These are phyloP conservation scores for Misopates orontium DNA, from an alignment of 257 asterid genomes.

Conservation along the genomic window DNA sequence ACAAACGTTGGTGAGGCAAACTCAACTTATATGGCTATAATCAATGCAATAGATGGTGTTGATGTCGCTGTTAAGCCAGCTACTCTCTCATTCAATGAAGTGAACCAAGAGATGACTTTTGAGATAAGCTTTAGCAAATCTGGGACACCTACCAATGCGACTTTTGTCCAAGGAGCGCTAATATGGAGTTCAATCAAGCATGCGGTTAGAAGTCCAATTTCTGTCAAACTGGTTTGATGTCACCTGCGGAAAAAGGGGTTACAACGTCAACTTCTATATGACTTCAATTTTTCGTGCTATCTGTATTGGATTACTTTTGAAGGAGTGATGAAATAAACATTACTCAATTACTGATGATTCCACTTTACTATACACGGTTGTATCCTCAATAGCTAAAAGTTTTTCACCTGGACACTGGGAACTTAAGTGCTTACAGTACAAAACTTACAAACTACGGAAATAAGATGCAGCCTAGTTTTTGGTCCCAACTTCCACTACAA, in stretches of 20 bases:
- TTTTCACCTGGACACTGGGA: too few relatives aligned
- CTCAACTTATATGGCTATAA: slow-evolving; percentile 22
- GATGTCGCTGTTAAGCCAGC: slow-evolving; percentile 28
- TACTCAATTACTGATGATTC: too few relatives aligned
- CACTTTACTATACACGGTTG: too few relatives aligned
- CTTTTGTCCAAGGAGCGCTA: slow-evolving; percentile 34
- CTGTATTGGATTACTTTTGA: too few relatives aligned
- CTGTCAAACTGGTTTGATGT: slow-evolving; percentile 27
- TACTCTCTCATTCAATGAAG: slow-evolving; percentile 29
- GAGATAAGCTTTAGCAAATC: slow-evolving; percentile 26
- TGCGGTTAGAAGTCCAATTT: slow-evolving; percentile 41
- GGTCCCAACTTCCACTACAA: too few relatives aligned
- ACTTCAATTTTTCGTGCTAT: too few relatives aligned
- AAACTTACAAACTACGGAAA: too few relatives aligned
- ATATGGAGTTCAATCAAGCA: slow-evolving; percentile 35
- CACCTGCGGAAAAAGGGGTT: neutral
- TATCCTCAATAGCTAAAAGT: too few relatives aligned
- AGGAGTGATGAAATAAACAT: too few relatives aligned
- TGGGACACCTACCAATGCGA: neutral
- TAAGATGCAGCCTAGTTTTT: too few relatives aligned
- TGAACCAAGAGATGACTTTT: slow-evolving; percentile 39
- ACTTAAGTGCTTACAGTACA: too few relatives aligned
- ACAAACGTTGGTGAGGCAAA: slow-evolving; percentile 50
- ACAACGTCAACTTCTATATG: too few relatives aligned
- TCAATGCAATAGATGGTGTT: slow-evolving; percentile 6